Evolutionary conservation across 139 green algal species (phyloP).

Genomic region (Pleodorina starrii): DNA sequence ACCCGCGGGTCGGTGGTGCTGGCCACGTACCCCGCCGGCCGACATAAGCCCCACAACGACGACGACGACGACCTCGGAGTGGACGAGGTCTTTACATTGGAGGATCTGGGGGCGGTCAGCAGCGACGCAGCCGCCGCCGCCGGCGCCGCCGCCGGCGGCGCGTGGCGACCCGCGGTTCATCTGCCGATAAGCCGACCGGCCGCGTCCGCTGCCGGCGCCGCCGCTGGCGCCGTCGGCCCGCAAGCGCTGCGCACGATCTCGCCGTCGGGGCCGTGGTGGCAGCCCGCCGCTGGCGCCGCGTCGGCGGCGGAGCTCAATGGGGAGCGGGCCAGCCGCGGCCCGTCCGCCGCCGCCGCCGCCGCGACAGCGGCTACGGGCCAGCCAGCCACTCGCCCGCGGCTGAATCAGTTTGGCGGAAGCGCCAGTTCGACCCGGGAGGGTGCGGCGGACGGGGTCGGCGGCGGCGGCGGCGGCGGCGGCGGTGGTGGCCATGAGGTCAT

Average conservation of each 20-base stretch:
- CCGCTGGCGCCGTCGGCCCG: not conserved
- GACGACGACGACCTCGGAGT: not conserved
- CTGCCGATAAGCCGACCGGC: not conserved
- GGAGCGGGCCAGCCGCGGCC: not conserved
- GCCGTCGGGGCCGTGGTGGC: not conserved
- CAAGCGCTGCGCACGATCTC: not conserved
- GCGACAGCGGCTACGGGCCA: not conserved
- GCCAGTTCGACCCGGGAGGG: too few relatives aligned
- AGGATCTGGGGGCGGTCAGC: not conserved
- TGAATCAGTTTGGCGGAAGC: not conserved
- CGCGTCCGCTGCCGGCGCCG: not conserved
- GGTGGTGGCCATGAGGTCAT: slow-evolving; percentile 7
- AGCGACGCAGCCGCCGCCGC: not conserved
- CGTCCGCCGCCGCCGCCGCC: not conserved
- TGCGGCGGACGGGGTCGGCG: too few relatives aligned
- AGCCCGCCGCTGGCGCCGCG: not conserved
- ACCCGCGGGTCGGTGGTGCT: not conserved
- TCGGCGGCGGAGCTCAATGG: not conserved
- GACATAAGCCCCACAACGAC: not conserved
- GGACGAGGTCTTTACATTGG: slow-evolving; percentile 29
- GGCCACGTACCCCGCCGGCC: not conserved
- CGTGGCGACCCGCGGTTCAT: not conserved
- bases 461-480: too few relatives aligned
- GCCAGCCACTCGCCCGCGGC: not conserved
- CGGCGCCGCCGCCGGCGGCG: too few relatives aligned